Conservation (phyloP, 2,329 filamentous ascomycete genomes). For the Talaromyces albobiverticillius region DNA sequence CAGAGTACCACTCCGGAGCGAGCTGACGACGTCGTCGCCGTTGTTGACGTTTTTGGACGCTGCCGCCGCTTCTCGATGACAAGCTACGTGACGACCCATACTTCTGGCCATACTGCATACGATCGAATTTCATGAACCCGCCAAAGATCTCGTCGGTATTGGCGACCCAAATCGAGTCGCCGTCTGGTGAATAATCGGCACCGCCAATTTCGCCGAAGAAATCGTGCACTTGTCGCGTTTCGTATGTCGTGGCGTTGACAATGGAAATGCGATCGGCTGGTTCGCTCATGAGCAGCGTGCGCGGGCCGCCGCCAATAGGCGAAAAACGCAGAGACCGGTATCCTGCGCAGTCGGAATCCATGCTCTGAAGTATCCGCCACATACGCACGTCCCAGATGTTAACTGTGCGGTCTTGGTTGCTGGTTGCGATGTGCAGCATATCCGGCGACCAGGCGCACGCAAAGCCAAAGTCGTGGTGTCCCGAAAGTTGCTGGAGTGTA, state of each 20-base stretch:
- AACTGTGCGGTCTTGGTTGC: constrained; percentile 46
- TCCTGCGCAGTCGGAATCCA: constrained; percentile 44
- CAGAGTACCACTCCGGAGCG: constrained; percentile 20
- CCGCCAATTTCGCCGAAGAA: constrained; percentile 48
- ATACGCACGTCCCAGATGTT: constrained; percentile 47
- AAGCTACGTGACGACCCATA: constrained; percentile 23
- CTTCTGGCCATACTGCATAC: constrained; percentile 35
- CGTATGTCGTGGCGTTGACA: constrained; percentile 43
- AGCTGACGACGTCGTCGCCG: not conserved
- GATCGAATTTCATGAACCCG: constrained; percentile 45
- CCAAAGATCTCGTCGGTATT: constrained; percentile 44
- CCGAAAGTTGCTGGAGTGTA: constrained; percentile 35
- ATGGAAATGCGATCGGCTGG: constrained; percentile 44
- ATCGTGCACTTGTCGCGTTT: constrained; percentile 42
- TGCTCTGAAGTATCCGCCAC: constrained; percentile 37
- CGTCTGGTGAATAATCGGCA: constrained; percentile 42
- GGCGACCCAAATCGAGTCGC: constrained; percentile 41
- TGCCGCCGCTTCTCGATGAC: no score
- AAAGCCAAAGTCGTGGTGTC: constrained; percentile 45
- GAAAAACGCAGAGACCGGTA: constrained; percentile 45
- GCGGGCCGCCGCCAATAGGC: constrained; percentile 42
- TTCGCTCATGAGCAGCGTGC: constrained; percentile 42
- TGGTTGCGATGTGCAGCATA: constrained; percentile 46
- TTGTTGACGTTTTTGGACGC: not conserved
- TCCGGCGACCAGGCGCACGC: constrained; percentile 48